Conservation (phyloP, 2,329 filamentous ascomycete species). For the Nemania abortiva region DNA sequence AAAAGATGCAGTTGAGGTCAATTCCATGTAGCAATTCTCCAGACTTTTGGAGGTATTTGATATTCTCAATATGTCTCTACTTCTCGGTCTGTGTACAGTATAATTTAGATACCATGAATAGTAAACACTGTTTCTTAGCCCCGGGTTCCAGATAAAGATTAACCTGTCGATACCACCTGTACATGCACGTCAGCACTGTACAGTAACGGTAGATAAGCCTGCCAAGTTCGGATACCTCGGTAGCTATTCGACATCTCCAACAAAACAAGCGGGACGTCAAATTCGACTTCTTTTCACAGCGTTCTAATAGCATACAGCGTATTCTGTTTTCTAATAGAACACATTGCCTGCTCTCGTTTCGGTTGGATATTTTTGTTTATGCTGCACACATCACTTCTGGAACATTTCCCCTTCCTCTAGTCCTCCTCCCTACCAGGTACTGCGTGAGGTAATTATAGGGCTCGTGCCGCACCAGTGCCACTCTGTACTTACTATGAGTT, state of each 20-base stretch:
- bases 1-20: too few species aligned
- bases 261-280: neutral
- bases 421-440: neutral
- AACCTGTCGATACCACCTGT: neutral
- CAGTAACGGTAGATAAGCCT: neutral
- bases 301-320: neutral
- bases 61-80: neutral
- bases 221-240: slow-evolving; percentile 2
- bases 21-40: too few species aligned
- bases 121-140: neutral
- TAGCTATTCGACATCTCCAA: neutral
- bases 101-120: neutral
- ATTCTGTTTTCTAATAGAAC: neutral
- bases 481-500: neutral
- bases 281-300: neutral
- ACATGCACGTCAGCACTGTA: neutral
- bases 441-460: neutral
- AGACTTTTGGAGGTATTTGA: slow-evolving; percentile 1
- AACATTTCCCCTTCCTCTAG: neutral
- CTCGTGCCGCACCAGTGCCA: slow-evolving; percentile 4
- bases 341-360: neutral
- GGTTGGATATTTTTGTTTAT: neutral
- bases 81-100: neutral
- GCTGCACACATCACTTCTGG: neutral
- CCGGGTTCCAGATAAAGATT: neutral